A percentile compares a stretch with the other conserved stretches of the same genome.
Evolutionary conservation across 192 early-diverging fungal genomes (phyloP).

Genomic region (Backusella tuberculispora): DNA sequence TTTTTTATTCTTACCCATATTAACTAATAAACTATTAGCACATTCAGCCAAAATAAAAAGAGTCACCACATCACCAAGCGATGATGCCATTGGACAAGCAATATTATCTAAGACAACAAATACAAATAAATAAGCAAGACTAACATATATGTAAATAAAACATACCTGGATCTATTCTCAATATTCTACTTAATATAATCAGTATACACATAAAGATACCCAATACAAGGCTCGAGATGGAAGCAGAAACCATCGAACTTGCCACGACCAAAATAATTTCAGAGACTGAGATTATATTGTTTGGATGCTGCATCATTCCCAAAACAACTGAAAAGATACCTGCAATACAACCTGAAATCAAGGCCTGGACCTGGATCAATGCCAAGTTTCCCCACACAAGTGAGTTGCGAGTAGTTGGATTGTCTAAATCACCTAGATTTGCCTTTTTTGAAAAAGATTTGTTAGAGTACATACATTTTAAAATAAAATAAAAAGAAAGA

Average conservation of each 20-base stretch:
- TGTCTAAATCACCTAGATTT: slow-evolving; percentile 71
- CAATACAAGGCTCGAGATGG: slow-evolving; percentile 71
- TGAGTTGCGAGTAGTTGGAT: slow-evolving; percentile 47
- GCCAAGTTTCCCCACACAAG: slow-evolving; percentile 76
- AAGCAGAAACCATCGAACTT: slow-evolving; percentile 68
- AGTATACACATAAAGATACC: slow-evolving; percentile 73
- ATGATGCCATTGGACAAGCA: slow-evolving; percentile 76
- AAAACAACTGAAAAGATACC: slow-evolving; percentile 70
- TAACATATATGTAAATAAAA: background rate
- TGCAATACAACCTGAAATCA: slow-evolving; percentile 70
- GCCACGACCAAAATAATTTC: slow-evolving; percentile 63
- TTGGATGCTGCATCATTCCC: slow-evolving; percentile 56
- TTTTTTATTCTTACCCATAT: slow-evolving; percentile 56
- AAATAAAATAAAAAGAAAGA: too few relatives aligned
- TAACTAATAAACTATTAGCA: slow-evolving; percentile 49
- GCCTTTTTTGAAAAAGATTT: slow-evolving; percentile 49
- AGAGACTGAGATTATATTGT: slow-evolving; percentile 40
- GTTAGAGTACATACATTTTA: background rate
- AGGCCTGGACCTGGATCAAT: slow-evolving; percentile 74
- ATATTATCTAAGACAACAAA: slow-evolving; percentile 60
- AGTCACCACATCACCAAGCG: slow-evolving; percentile 75
- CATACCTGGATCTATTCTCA: slow-evolving; percentile 77
- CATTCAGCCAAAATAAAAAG: slow-evolving; percentile 63
- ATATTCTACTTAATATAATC: slow-evolving; percentile 62
- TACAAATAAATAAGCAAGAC: slow-evolving; percentile 2